These are phyloP conservation scores for Rhodotorula diobovata DNA, from an alignment of 768 basidiomycete species.

Conservation along the genomic window DNA sequence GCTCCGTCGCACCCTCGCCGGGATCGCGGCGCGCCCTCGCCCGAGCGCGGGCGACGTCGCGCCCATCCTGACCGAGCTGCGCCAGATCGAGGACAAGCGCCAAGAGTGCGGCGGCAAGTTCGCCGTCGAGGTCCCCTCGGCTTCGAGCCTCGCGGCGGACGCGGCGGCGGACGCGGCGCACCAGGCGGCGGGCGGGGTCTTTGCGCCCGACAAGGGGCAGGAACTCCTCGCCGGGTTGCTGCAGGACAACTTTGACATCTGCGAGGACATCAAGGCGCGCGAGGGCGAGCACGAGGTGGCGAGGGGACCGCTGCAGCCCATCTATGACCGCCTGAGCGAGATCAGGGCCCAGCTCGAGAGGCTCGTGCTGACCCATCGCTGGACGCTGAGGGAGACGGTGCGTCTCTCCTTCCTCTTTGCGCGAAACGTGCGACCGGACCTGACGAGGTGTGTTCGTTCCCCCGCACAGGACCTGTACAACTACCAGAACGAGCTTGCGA, in stretches of 20 bases:
- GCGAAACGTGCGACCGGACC: too few relatives aligned
- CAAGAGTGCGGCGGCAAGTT: slow-evolving; percentile 24
- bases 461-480: slow-evolving; percentile 80
- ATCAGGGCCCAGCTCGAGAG: slow-evolving; percentile 84
- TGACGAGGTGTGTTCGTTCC: not conserved
- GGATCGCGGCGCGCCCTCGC: slow-evolving; percentile 72
- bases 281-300: slow-evolving; percentile 52
- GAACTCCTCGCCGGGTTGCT: slow-evolving; percentile 80
- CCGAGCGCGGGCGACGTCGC: slow-evolving; percentile 81
- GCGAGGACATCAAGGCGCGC: slow-evolving; percentile 88
- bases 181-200: not conserved
- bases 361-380: slow-evolving; percentile 87
- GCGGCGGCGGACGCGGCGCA: too few relatives aligned
- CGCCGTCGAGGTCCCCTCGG: slow-evolving; percentile 8
- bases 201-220: slow-evolving; percentile 59
- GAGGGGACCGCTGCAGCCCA: slow-evolving; percentile 42
- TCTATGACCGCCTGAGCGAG: slow-evolving; percentile 77
- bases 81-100: slow-evolving; percentile 71
- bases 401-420: not conserved
- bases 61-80: slow-evolving; percentile 81
- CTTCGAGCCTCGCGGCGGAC: slow-evolving; percentile 52
- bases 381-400: slow-evolving; percentile 79
- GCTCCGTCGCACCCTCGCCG: slow-evolving; percentile 79
- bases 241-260: slow-evolving; percentile 93
- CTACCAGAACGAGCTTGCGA: slow-evolving; percentile 85